Evolutionary conservation across 495 filamentous ascomycete species (phyloP).

Genomic region (Penicillium arizonense): DNA sequence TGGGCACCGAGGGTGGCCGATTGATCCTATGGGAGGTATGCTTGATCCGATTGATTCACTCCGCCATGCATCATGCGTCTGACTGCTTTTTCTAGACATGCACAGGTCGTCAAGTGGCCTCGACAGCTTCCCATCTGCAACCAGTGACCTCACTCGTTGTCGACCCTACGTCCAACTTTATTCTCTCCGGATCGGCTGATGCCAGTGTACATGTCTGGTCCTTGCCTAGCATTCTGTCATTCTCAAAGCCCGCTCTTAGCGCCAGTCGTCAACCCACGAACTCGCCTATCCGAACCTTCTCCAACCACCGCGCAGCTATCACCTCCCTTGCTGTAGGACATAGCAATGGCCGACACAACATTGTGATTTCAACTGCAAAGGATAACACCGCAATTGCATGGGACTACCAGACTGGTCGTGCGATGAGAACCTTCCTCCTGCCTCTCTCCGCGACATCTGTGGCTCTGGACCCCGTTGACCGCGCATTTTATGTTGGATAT

Average conservation of each 20-base stretch:
- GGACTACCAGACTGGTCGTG: constrained; percentile 77
- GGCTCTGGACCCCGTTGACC: constrained; percentile 76
- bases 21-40: constrained; percentile 90
- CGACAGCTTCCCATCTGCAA: constrained; percentile 85
- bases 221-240: constrained; percentile 67
- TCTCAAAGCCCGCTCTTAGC: constrained; percentile 42
- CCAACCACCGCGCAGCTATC: constrained; percentile 77
- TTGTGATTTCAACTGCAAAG: constrained; percentile 73
- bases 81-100: constrained; percentile 56
- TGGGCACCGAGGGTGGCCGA: constrained; percentile 85
- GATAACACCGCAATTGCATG: constrained; percentile 84
- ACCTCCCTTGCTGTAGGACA: constrained; percentile 67
- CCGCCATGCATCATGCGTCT: not conserved
- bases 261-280: constrained; percentile 41
- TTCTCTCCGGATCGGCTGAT: constrained; percentile 86
- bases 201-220: constrained; percentile 92
- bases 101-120: constrained; percentile 83
- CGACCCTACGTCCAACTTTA: constrained; percentile 69
- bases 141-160: constrained; percentile 73
- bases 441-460: constrained; percentile 68
- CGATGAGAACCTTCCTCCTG: constrained; percentile 77
- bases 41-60: constrained; percentile 8
- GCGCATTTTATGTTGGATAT: constrained; percentile 78
- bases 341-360: constrained; percentile 64
- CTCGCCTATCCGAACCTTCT: constrained; percentile 64